phyloP scores from a whole-genome alignment of 163 green algal genomes.

The Coccomyxa subellipsoidea region DNA sequence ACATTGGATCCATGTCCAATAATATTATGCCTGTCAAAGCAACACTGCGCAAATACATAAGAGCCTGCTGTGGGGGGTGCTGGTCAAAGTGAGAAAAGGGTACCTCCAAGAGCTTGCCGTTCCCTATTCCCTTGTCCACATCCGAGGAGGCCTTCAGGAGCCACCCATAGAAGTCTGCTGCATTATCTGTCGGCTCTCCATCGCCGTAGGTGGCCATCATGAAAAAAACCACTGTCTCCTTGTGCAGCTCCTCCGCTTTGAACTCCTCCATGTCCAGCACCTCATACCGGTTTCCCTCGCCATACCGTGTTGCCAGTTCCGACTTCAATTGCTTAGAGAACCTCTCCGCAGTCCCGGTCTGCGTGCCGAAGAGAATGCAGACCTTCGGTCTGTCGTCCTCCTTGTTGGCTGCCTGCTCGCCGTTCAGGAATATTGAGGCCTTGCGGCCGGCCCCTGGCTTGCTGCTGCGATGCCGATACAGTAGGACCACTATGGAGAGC shows the following conservation, averaged over 20 bases:
- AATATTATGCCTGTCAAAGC: too few relatives aligned
- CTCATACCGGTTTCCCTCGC: constrained; percentile 44
- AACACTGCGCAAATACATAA: neutral
- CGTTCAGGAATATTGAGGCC: neutral
- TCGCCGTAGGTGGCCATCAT: constrained; percentile 95
- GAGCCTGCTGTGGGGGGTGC: neutral
- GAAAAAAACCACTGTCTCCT: constrained; percentile 60
- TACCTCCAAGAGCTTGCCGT: constrained; percentile 41
- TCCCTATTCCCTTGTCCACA: constrained; percentile 9
- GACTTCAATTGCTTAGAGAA: constrained; percentile 86
- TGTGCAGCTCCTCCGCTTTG: constrained; percentile 4
- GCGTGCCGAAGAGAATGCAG: constrained; percentile 76
- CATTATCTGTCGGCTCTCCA: constrained; percentile 94
- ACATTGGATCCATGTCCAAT: neutral
- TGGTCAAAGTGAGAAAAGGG: neutral
- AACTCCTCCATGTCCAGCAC: constrained; percentile 72
- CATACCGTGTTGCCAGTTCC: constrained; percentile 66
- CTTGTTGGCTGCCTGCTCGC: neutral
- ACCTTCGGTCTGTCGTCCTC: constrained; percentile 21
- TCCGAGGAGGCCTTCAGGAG: constrained; percentile 49
- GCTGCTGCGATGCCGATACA: constrained; percentile 7
- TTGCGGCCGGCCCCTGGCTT: neutral
- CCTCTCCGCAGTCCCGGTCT: constrained; percentile 93
- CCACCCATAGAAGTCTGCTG: constrained; percentile 85
- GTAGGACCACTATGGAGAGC: constrained; percentile 7